phyloP scores from a whole-genome alignment of 2,329 filamentous ascomycete genomes.

The Sporothrix schenckii region DNA sequence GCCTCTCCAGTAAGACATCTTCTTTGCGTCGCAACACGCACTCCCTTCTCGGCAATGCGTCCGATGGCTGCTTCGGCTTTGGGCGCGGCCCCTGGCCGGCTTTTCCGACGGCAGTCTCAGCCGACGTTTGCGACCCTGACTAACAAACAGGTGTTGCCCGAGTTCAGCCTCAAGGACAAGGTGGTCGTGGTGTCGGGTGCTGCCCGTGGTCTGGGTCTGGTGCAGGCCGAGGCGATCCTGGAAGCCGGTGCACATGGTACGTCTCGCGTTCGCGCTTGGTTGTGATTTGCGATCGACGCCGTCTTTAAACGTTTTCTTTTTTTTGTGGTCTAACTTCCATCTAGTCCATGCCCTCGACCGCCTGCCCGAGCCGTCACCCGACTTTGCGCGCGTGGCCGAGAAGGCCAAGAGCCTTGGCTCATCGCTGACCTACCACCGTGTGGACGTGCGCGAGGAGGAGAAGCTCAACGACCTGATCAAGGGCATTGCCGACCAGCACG shows the following conservation, averaged over 20 bases:
- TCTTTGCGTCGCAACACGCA: background rate
- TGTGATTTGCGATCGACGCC: background rate
- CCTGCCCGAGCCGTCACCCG: constrained; percentile 56
- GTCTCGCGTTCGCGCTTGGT: constrained; percentile 46
- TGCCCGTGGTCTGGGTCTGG: constrained; percentile 75
- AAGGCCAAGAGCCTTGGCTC: constrained; percentile 66
- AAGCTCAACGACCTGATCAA: constrained; percentile 68
- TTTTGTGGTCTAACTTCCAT: background rate
- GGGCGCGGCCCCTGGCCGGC: background rate
- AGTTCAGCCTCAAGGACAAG: constrained; percentile 75
- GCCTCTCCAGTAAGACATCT: constrained; percentile 7
- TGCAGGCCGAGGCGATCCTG: constrained; percentile 75
- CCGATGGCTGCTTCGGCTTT: background rate
- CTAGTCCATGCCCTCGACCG: constrained; percentile 64
- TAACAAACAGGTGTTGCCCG: constrained; percentile 54
- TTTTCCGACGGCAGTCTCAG: constrained; percentile 1
- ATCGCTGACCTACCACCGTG: constrained; percentile 71
- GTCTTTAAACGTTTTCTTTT: background rate
- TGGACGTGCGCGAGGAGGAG: constrained; percentile 76
- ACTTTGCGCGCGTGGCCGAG: constrained; percentile 67
- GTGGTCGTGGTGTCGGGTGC: constrained; percentile 77
- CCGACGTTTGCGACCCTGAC: background rate
- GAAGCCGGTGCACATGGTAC: constrained; percentile 70
- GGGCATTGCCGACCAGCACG: constrained; percentile 69
- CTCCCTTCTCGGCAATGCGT: background rate